Conservation (phyloP, 345 rosid genomes). For the Ceriops zippeliana region DNA sequence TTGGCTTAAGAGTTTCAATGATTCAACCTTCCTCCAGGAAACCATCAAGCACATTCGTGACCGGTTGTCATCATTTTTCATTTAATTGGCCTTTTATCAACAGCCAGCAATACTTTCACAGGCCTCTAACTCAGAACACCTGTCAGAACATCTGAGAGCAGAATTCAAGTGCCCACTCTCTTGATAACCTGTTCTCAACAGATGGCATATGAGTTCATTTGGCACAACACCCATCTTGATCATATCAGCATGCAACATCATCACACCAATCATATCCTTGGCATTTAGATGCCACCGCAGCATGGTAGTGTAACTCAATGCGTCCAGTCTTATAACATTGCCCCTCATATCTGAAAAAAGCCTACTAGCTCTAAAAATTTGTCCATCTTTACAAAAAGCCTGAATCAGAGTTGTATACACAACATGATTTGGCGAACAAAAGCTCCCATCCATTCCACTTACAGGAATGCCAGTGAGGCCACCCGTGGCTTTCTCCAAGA, state of each 20-base stretch:
- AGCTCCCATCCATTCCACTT: slow-evolving; percentile 23
- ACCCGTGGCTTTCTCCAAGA: slow-evolving; percentile 31
- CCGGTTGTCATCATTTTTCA: too few relatives aligned
- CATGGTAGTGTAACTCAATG: slow-evolving; percentile 28
- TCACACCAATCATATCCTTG: slow-evolving; percentile 41
- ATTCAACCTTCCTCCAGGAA: too few relatives aligned
- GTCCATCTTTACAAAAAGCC: slow-evolving; percentile 53
- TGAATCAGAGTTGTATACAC: slow-evolving; percentile 47
- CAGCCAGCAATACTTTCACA: too few relatives aligned
- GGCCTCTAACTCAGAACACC: too few relatives aligned
- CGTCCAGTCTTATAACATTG: slow-evolving; percentile 42
- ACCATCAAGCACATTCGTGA: too few relatives aligned
- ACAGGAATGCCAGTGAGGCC: background rate
- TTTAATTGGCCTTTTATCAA: too few relatives aligned
- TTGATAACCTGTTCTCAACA: slow-evolving; percentile 39
- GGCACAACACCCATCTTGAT: slow-evolving; percentile 58
- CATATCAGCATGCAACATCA: slow-evolving; percentile 67
- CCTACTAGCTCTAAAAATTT: slow-evolving; percentile 48
- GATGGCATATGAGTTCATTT: slow-evolving; percentile 29
- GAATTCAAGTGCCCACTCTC: slow-evolving; percentile 42
- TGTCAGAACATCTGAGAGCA: slow-evolving; percentile 29
- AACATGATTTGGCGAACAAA: slow-evolving; percentile 35
- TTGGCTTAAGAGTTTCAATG: too few relatives aligned
- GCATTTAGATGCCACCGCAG: slow-evolving; percentile 44
- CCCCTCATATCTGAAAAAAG: slow-evolving; percentile 55